Conservation (phyloP, 495 filamentous ascomycete genomes). For the Collariella sp. region DNA sequence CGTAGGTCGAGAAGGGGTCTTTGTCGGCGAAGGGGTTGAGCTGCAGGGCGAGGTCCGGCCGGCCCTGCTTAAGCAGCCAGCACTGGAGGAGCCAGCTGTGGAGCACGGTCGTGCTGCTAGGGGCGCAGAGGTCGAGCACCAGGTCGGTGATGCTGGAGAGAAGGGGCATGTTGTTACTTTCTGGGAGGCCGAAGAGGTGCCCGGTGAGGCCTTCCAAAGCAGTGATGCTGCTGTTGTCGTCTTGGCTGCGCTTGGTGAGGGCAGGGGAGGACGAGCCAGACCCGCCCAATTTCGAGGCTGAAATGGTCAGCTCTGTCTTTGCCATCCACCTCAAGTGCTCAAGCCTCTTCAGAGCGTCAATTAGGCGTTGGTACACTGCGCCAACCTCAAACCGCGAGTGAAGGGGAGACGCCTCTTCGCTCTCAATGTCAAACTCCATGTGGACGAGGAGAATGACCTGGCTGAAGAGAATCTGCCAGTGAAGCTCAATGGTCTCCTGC, state of each 20-base stretch:
- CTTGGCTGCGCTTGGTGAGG: slow-evolving; percentile 25
- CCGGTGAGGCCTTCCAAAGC: slow-evolving; percentile 43
- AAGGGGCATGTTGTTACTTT: slow-evolving; percentile 28
- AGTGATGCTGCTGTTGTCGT: slow-evolving; percentile 38
- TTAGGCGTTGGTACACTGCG: slow-evolving; percentile 55
- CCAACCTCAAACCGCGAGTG: slow-evolving; percentile 56
- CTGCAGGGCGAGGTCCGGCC: slow-evolving; percentile 66
- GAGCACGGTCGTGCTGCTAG: slow-evolving; percentile 43
- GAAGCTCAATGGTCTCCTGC: slow-evolving; percentile 65
- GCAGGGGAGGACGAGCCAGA: slow-evolving; percentile 21
- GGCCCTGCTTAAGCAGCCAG: slow-evolving; percentile 57
- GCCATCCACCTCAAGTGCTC: slow-evolving; percentile 77
- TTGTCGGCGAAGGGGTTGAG: slow-evolving; percentile 59
- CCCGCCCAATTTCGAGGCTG: slow-evolving; percentile 31
- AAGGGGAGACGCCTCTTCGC: slow-evolving; percentile 49
- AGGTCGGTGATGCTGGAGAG: slow-evolving; percentile 44
- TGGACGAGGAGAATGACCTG: slow-evolving; percentile 78
- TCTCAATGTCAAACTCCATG: slow-evolving; percentile 67
- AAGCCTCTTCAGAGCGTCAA: slow-evolving; percentile 60
- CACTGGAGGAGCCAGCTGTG: slow-evolving; percentile 53
- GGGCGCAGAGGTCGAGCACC: slow-evolving; percentile 46
- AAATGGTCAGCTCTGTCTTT: slow-evolving; percentile 42
- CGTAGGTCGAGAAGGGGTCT: slow-evolving; percentile 69
- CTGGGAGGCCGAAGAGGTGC: slow-evolving; percentile 41
- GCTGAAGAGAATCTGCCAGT: slow-evolving; percentile 63